phyloP scores from a whole-genome alignment of 257 asterid genomes.

The Oldenlandia corymbosa region DNA sequence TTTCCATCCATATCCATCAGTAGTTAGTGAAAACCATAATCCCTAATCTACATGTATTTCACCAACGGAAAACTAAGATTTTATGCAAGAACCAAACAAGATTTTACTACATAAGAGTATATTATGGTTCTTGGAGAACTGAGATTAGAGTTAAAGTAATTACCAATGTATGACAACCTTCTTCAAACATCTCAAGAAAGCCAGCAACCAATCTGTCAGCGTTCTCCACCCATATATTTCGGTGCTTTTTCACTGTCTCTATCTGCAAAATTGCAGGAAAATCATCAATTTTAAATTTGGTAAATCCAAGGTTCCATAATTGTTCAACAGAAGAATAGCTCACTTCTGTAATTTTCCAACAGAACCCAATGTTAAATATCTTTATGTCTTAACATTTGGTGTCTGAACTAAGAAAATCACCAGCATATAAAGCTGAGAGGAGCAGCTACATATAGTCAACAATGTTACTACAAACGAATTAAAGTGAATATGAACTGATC shows the following conservation, averaged over 20 bases:
- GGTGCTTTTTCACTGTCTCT: constrained; percentile 47
- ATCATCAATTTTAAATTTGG: background rate
- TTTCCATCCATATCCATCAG: background rate
- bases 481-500: background rate
- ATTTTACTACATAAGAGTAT: too few species aligned
- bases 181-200: constrained; percentile 61
- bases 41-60: background rate
- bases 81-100: too few species aligned
- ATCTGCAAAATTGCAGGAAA: constrained; percentile 31
- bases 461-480: background rate
- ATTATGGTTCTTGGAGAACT: background rate
- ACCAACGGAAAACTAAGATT: too few species aligned
- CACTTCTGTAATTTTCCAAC: background rate
- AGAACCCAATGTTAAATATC: background rate
- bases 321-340: background rate
- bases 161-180: constrained; percentile 49
- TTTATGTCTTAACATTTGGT: background rate
- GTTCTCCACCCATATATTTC: constrained; percentile 54
- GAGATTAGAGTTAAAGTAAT: background rate
- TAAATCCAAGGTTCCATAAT: background rate
- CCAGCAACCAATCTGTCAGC: constrained; percentile 60
- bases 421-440: background rate
- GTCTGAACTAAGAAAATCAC: background rate
- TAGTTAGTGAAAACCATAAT: background rate
- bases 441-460: background rate